Evolutionary conservation across 139 green algal species (phyloP), one percentile per base, ranked within the genome.

Genomic region (Chlamydomonas incerta): DNA sequence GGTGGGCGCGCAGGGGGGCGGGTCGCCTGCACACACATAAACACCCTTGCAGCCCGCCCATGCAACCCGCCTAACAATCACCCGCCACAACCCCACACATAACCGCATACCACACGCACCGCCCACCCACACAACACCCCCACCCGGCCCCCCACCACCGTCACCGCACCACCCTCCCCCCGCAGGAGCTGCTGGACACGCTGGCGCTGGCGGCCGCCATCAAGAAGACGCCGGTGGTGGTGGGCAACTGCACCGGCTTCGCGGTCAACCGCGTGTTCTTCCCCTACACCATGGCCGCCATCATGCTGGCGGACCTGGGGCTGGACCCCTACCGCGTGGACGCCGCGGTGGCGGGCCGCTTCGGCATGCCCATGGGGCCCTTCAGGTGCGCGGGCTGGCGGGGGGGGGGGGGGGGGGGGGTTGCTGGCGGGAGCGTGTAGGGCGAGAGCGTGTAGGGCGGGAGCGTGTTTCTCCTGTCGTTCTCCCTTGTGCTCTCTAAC

Each of bases 281-380:
- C 93, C 98, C 98, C 26, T 99, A 99, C 96, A 99, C 96, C 46
- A 98, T 97, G 92, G 92, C 94, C 14, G 98, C 97, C 23, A 10
- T 92, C 90, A 82, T 99, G 88, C 85, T 89, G 81, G 85, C 88
- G 31, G 88, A 92, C 58, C 87, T 92, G 81, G 88, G 88, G 15
- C 69, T 96, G 67, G 95, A 99, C 91, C 95, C 95, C 34, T 98
- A 97, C 91, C 83, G 66, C 26, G 94, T 99, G 37, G 98, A 99
- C 92, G 95, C 94, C 80, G 93, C 87, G 80, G 94, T 99, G 24
- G 90, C 85, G n/a, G 85, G 72, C 57, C 91, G 85, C 63, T 99
- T 99, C 93, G 98, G 98, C 82, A 99, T 99, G 98, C 98, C 98
- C 74, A 99, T 99, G 95, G 98, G 98, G 1, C 98, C 98, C 46